Evolutionary conservation across 2,329 filamentous ascomycete species (phyloP), one percentile per base, ranked within the genome.

Genomic region (Verticillium zaregamsianum): DNA sequence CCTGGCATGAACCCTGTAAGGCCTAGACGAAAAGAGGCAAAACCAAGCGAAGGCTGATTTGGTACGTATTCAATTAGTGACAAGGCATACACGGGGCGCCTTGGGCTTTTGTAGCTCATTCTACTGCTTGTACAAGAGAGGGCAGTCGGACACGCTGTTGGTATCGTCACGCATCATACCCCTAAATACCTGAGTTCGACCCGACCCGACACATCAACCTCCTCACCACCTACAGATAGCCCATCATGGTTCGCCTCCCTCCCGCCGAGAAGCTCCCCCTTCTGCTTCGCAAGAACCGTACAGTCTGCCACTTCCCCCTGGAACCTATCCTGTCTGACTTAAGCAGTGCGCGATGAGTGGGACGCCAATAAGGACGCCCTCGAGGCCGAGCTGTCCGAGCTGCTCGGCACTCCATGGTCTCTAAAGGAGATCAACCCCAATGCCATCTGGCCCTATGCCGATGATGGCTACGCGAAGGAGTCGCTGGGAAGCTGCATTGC

Each of bases 231-330:
- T n/a, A n/a, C n/a, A n/a, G n/a, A n/a, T n/a, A n/a, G n/a, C n/a
- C n/a, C 68, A 69, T 11, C 58, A 76, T 77, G 74, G 66, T 68
- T 61, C 73, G 72, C 45, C 76, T 81, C 57, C 75, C 79, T 9
- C 79, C 81, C 8, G 76, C 75, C 55, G 81, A 79, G 64, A 85
- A 82, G 72, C 73, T 85, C 12, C 75, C 82, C 39, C 79, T 85
- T 64, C 78, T 77, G 35, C 68, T 80, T 54, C 80, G 82, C 70
- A 85, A 83, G 73, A 81, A 83, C 69, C 68, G 82, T 84, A 68
- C 20, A 33, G 31, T 32, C 54, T 11, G 17, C n/a, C n/a, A n/a
- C n/a, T n/a, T 33, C 17, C 49, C 23, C 32, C 25, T 20, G n/a
- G 35, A n/a, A 20, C 4, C n/a, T 33, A 20, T 17, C 14, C 37